Evolutionary conservation across 495 filamentous ascomycete genomes (phyloP).

Genomic region (Aspergillus nidulans): DNA sequence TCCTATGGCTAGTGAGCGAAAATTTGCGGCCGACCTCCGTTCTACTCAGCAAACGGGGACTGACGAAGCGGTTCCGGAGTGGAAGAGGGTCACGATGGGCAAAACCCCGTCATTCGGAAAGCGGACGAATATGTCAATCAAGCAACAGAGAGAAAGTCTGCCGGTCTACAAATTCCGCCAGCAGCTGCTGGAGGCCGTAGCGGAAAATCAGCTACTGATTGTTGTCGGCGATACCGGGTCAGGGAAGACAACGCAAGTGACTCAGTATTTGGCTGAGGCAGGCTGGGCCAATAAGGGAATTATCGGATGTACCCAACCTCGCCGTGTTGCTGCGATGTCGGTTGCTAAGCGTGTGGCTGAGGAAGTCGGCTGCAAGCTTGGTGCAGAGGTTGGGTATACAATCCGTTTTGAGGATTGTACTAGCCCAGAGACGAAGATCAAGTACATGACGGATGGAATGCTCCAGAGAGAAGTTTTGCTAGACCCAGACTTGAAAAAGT

Average conservation of each 20-base stretch:
- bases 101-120: slow-evolving; percentile 82
- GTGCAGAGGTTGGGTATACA: slow-evolving; percentile 92
- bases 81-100: slow-evolving; percentile 80
- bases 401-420: slow-evolving; percentile 98
- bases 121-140: slow-evolving; percentile 87
- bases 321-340: slow-evolving; percentile 94
- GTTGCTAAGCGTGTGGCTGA: slow-evolving; percentile 96
- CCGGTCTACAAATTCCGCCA: slow-evolving; percentile 89
- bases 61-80: slow-evolving; percentile 78
- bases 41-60: slow-evolving; percentile 50
- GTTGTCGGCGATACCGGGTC: slow-evolving; percentile 97
- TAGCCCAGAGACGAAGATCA: slow-evolving; percentile 84
- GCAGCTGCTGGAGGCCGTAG: slow-evolving; percentile 82
- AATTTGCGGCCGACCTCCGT: slow-evolving; percentile 82
- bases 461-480: slow-evolving; percentile 90
- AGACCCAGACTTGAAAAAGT: slow-evolving; percentile 80
- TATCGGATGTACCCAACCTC: slow-evolving; percentile 95
- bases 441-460: slow-evolving; percentile 99
- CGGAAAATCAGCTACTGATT: slow-evolving; percentile 85
- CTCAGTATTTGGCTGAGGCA: slow-evolving; percentile 89
- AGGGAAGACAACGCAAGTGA: slow-evolving; percentile 95
- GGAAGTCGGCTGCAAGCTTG: slow-evolving; percentile 88
- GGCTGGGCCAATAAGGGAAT: slow-evolving; percentile 87
- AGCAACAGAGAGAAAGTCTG: slow-evolving; percentile 85
- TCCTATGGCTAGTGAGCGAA: slow-evolving; percentile 82